phyloP scores from a whole-genome alignment of 192 early-diverging fungal species.

The Coemansia sp. region DNA sequence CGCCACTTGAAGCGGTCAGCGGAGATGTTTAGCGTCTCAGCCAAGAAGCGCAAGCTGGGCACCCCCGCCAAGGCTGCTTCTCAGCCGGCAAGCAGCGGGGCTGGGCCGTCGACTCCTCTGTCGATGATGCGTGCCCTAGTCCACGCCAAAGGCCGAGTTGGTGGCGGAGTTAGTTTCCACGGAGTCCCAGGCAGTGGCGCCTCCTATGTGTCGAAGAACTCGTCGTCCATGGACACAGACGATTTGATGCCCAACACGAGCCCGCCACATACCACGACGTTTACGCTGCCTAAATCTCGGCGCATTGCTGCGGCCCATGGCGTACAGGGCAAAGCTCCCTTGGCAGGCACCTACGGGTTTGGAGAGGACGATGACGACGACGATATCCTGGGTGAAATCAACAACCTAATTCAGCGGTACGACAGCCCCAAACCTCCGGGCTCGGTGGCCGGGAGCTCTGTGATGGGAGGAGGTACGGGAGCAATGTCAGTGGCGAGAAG shows the following conservation, averaged over 20 bases:
- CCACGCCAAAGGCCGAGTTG: constrained; percentile 1
- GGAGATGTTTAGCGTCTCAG: constrained; percentile 27
- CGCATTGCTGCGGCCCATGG: constrained; percentile 18
- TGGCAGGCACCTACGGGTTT: not conserved
- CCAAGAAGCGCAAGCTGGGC: constrained; percentile 25
- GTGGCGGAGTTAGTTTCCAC: not conserved
- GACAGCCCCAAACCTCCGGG: constrained; percentile 18
- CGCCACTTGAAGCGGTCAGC: constrained; percentile 40
- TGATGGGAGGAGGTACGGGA: not conserved
- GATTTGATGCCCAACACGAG: constrained; percentile 50
- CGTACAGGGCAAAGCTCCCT: not conserved
- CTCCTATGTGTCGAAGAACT: constrained; percentile 30
- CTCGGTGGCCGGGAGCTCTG: not conserved
- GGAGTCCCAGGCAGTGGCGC: constrained; percentile 23
- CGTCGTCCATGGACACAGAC: constrained; percentile 40
- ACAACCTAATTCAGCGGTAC: constrained; percentile 38
- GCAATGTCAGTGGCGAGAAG: constrained; percentile 1
- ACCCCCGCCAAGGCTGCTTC: constrained; percentile 16
- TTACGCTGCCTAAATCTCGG: constrained; percentile 36
- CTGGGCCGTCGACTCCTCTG: constrained; percentile 24
- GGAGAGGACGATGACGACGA: constrained; percentile 41
- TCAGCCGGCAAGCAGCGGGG: not conserved
- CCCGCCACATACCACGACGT: constrained; percentile 43
- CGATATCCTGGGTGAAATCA: constrained; percentile 46
- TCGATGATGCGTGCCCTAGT: constrained; percentile 44